Evolutionary conservation across 306 rosid genomes (phyloP), one percentile per base, ranked within the genome.

Genomic region (Pterocarpus santalinus): DNA sequence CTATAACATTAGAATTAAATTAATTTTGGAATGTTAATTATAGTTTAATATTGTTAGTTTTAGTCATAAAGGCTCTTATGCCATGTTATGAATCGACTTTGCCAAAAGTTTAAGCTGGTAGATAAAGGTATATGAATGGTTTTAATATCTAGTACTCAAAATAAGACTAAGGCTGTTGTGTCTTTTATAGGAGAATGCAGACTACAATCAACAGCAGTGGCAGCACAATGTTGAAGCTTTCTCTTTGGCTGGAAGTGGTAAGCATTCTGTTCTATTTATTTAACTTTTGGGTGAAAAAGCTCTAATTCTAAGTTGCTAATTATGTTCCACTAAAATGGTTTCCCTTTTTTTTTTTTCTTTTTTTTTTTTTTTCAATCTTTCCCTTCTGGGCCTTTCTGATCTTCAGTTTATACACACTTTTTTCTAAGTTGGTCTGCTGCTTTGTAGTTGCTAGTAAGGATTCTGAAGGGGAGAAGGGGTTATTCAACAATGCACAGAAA

Each of bases 161-260:
- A 51, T 11, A 7, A 60, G 58, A 22, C 52, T 16, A 52, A 77
- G 51, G 81, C 46, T 65, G 46, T 72, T 76, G 67, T 73, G 76
- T 78, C 13, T 80, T 86, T 87, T 75, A 16, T 87, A 95, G 99
- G 97, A 90, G 80, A 87, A 84, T 82, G 89, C 81, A 61, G 90
- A 86, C 56, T 76, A 49, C 61, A 87, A 80, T 66, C 88, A 86
- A 34, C 91, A 72, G 49, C 85, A 80, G 55, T 81, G 86, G 93
- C 85, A 85, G 28, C 81, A 82, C 9, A 83, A 71, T 35, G 89
- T 47, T 46, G 89, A 81, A 33, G 84, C 92, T 47, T 88, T 89
- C 82, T 92, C 94, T 38, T 85, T 86, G 49, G 90, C 90, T 32
- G 89, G 92, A 87, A 92, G 91, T 65, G 89, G 97, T 95, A 82